Evolutionary conservation across 2,329 filamentous ascomycete species (phyloP), one percentile per base, ranked within the genome.

Genomic region (Chalaropsis ovoidea): DNA sequence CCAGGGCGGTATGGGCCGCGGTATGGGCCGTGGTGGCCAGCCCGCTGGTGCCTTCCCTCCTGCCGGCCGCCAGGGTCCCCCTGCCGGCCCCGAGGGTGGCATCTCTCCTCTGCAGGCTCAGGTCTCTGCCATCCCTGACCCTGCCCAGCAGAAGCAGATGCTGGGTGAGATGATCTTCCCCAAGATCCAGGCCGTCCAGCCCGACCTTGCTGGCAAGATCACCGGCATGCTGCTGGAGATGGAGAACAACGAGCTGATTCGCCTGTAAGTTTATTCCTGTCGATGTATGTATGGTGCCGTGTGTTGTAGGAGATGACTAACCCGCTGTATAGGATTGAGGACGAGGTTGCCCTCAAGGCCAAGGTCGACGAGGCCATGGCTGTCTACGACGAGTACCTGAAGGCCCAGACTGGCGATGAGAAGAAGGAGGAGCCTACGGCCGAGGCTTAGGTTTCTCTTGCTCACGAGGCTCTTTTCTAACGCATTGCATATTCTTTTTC

Each of bases 191-290:
- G 86, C 85, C 71, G 87, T 96, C 78, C 94, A 99, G 81, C 89
- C 91, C 68, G 92, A 96, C 73, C 83, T 99, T 73, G 94, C 94
- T 69, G 94, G 94, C 75, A 99, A 99, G 87, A 97, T 99, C 77
- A 99, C 94, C 69, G 94, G 94, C 79, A 99, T 99, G 94, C 88
- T 99, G 73, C 80, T 99, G 72, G 94, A 99, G 84, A 99, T 99
- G 94, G 94, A 97, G 73, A 97, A 97, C 79, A 76, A 82, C 67
- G 94, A 99, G 81, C 82, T 99, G 72, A 83, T 99, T 74, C 90
- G 89, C 79, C 84, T 99, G 90, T 96, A 87, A 89, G 92, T 89
- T 70, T 31, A 6, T 7, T 62, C 13, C 11, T 43, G 19, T n/a
- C 13, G 10, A 41, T 17, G 4, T 41, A 11, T n/a, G 42, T 39